Conservation (phyloP, 1,284 basidiomycete genomes). For the Ganoderma lingzhi region DNA sequence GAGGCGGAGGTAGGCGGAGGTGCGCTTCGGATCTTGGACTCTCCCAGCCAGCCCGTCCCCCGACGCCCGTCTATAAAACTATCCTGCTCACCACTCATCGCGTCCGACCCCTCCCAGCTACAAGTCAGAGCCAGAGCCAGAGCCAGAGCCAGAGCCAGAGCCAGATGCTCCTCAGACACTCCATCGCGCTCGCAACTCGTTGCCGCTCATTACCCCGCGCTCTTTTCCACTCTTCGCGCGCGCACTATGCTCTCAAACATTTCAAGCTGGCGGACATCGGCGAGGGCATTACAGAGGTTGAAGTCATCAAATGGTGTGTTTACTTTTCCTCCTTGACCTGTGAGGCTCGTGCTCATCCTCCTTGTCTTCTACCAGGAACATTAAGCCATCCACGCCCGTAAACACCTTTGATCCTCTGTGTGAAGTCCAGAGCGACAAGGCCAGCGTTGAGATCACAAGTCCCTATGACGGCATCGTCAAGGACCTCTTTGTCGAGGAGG, state of each 20-base stretch:
- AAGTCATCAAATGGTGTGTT: conserved; percentile 86
- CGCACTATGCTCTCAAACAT: conserved; percentile 60
- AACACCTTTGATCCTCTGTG: conserved; percentile 88
- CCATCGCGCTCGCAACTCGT: conserved; percentile 14
- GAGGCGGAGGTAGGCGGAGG: neutral
- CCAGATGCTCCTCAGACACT: conserved; percentile 26
- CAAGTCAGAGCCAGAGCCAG: neutral
- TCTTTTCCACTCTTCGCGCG: conserved; percentile 56
- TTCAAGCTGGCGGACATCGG: conserved; percentile 97
- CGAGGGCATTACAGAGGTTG: conserved; percentile 91
- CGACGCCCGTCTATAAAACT: conserved; percentile 16
- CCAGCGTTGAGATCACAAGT: conserved; percentile 92
- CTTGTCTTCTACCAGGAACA: conserved; percentile 53
- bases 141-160: neutral
- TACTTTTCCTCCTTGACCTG: neutral
- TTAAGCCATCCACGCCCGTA: conserved; percentile 65
- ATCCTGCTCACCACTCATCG: neutral
- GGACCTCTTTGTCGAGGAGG: conserved; percentile 80
- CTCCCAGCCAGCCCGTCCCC: conserved; percentile 5
- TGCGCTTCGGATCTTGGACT: conserved; percentile 20
- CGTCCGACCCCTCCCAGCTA: neutral
- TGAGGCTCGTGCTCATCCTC: conserved; percentile 9
- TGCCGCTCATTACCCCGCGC: conserved; percentile 27
- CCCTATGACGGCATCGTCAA: conserved; percentile 85
- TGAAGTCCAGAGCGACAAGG: conserved; percentile 96